These are phyloP conservation scores for Penicillium sp. DNA, from an alignment of 2,329 filamentous ascomycete genomes.

Conservation along the genomic window DNA sequence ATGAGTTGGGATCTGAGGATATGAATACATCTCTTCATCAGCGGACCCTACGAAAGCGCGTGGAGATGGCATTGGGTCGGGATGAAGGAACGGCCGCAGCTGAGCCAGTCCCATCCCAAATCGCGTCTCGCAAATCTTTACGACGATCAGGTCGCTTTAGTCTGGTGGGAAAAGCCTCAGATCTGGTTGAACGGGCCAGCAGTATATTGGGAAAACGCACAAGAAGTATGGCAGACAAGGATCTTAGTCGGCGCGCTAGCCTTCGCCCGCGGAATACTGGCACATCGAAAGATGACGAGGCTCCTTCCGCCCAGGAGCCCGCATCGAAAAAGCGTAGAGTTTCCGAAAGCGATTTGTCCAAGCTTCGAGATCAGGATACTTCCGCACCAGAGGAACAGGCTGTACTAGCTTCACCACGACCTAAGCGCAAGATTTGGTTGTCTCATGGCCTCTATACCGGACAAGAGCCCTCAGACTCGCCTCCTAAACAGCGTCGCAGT, in stretches of 20 bases:
- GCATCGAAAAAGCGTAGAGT: constrained; percentile 45
- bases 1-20: constrained; percentile 28
- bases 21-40: constrained; percentile 28
- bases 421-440: constrained; percentile 70
- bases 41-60: constrained; percentile 33
- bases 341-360: constrained; percentile 37
- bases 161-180: constrained; percentile 45
- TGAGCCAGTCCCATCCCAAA: constrained; percentile 23
- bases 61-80: constrained; percentile 30
- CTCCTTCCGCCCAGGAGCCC: constrained; percentile 21
- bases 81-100: constrained; percentile 26
- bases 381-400: constrained; percentile 21
- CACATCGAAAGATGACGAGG: constrained; percentile 26
- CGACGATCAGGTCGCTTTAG: constrained; percentile 47
- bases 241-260: constrained; percentile 56
- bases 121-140: constrained; percentile 28
- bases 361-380: constrained; percentile 21
- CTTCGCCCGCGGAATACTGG: constrained; percentile 52
- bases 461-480: constrained; percentile 58
- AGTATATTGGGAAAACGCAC: constrained; percentile 62
- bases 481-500: constrained; percentile 51
- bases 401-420: constrained; percentile 23
- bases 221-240: constrained; percentile 58
- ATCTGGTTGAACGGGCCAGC: constrained; percentile 48
- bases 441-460: constrained; percentile 83